Conservation (phyloP, 2,329 filamentous ascomycete genomes). For the Colletotrichum tropicicola region DNA sequence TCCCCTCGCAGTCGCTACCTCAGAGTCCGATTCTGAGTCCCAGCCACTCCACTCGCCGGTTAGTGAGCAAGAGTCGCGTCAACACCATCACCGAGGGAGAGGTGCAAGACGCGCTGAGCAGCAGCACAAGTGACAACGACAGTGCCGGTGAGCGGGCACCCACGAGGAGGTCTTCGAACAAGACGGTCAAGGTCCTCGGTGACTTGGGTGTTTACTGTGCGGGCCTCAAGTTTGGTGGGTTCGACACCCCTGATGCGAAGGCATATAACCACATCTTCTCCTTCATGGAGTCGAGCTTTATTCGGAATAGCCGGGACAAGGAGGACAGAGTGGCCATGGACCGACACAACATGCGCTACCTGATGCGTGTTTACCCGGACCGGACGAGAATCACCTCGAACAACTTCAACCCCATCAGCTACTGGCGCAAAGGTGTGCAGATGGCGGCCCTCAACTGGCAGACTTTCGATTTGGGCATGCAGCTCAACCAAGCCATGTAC, state of each 20-base stretch:
- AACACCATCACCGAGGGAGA: conserved; percentile 67
- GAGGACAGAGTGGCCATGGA: conserved; percentile 82
- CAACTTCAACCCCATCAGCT: conserved; percentile 93
- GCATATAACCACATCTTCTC: conserved; percentile 95
- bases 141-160: conserved; percentile 66
- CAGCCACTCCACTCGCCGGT: conserved; percentile 58
- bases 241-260: conserved; percentile 80
- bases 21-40: conserved; percentile 64
- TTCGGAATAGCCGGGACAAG: conserved; percentile 78
- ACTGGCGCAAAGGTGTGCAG: conserved; percentile 95
- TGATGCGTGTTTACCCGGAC: conserved; percentile 95
- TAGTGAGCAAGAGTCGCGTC: conserved; percentile 60
- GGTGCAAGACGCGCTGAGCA: conserved; percentile 64
- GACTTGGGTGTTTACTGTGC: conserved; percentile 82
- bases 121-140: conserved; percentile 83
- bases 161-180: conserved; percentile 75
- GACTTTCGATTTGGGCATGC: conserved; percentile 94
- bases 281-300: conserved; percentile 89
- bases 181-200: conserved; percentile 85
- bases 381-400: conserved; percentile 83
- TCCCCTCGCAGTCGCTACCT: conserved; percentile 61
- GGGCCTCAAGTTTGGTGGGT: conserved; percentile 84
- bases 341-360: conserved; percentile 88
- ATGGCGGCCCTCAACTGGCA: conserved; percentile 99
- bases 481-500: conserved; percentile 98